Evolutionary conservation across 176 grass and related monocot species (phyloP), one percentile per base, ranked within the genome.

Genomic region (Thinopyrum elongatum): DNA sequence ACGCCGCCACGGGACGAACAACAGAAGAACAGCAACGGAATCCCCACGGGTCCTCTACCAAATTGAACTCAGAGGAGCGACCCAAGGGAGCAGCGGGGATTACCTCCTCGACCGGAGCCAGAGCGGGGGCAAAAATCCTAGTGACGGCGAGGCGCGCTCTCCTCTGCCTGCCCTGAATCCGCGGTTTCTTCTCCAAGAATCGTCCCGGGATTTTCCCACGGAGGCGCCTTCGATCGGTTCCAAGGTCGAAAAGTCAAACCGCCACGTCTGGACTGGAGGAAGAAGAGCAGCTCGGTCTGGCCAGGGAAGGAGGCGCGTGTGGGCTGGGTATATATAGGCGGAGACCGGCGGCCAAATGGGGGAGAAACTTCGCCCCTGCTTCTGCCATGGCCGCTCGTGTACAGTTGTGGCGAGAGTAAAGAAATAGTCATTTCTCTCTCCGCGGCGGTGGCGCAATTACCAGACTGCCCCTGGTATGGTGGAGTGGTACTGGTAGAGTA

Each of bases 21-120:
- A 10, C 44, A 47, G 10, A 15, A 15, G 26, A 30, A 8, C 0
- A 27, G 19, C 9, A 11, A n/a, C 25, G 42, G 44, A 75, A 44
- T 65, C 59, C 38, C 59, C 39, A 46, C 28, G 8, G 31, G 62
- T 26, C 4, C 58, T 25, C 3, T 27, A 22, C n/a, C 2, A 38
- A 80, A 87, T 47, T 53, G 49, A 53, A 17, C 29, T 26, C 66
- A 31, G 36, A 46, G 3, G 42, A 80, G 7, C 58, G 26, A 55
- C 78, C 16, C 62, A 60, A 5, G 35, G 29, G 59, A 78, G 2
- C 68, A 13, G 23, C 59, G 16, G 49, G 60, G 76, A 25, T 84
- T 91, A 91, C 89, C 89, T 91, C 89, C 70, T 88, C 77, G 77
- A 85, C 8, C 47, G 77, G 82, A 85, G 82, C 76, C 23, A 53